Conservation (phyloP, 148 eudicot species). For the Camellia japonica region DNA sequence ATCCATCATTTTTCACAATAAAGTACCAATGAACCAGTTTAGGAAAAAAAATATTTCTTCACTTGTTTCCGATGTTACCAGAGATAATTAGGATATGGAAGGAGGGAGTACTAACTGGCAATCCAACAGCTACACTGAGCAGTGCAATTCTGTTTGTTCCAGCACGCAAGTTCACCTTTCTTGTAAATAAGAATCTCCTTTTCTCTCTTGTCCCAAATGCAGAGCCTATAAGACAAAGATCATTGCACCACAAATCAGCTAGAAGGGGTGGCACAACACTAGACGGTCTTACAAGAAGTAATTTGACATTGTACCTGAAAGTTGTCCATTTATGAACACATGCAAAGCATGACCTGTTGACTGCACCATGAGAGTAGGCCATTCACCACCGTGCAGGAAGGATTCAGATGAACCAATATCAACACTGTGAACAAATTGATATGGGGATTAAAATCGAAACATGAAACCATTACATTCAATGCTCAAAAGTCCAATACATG, state of each 20-base stretch:
- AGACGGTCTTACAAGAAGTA: background rate
- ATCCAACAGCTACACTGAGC: conserved; percentile 87
- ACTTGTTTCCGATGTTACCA: background rate
- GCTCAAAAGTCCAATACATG: background rate
- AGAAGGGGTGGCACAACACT: background rate
- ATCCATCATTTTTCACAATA: background rate
- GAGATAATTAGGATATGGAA: conserved; percentile 5
- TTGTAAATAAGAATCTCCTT: conserved; percentile 51
- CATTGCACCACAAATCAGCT: conserved; percentile 8
- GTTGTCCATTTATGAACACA: conserved; percentile 80
- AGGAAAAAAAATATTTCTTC: background rate
- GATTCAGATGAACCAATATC: conserved; percentile 70
- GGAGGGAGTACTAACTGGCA: conserved; percentile 56
- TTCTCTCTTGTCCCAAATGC: conserved; percentile 66
- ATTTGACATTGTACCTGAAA: conserved; percentile 50
- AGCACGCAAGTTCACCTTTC: conserved; percentile 54
- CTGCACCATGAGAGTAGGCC: conserved; percentile 68
- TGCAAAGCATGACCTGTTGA: conserved; percentile 87
- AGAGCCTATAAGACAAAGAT: conserved; percentile 50
- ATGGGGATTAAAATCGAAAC: background rate
- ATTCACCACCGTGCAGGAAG: conserved; percentile 64
- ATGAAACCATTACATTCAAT: background rate
- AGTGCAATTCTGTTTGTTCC: conserved; percentile 72
- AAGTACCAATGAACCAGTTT: background rate
- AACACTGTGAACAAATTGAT: conserved; percentile 45